A percentile compares a stretch with the other conserved stretches of the same genome.
phyloP scores from a whole-genome alignment of 768 basidiomycete genomes.

The Ramaria sp. region DNA sequence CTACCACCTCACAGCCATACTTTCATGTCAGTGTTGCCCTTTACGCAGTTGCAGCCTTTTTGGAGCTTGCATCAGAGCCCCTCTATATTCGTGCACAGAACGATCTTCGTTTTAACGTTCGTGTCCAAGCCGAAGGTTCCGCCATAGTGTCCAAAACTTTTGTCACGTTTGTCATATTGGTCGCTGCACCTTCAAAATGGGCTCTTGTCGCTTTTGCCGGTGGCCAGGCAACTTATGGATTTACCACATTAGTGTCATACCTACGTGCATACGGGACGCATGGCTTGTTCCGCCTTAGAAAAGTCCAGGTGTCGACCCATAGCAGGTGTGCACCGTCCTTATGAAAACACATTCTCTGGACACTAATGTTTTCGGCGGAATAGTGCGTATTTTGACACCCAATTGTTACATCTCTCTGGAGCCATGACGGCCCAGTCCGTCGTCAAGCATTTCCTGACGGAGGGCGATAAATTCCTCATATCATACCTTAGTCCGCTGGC shows the following conservation, averaged over 20 bases:
- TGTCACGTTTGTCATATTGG: slow-evolving; percentile 56
- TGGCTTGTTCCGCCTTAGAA: slow-evolving; percentile 24
- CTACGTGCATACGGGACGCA: slow-evolving; percentile 28
- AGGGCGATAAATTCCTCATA: slow-evolving; percentile 83
- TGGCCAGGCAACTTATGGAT: slow-evolving; percentile 73
- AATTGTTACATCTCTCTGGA: slow-evolving; percentile 50
- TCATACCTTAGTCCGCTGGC: slow-evolving; percentile 26
- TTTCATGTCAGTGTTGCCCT: slow-evolving; percentile 53
- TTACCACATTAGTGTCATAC: slow-evolving; percentile 48
- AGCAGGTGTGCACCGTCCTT: slow-evolving; percentile 17
- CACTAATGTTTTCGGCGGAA: background rate
- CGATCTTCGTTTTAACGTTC: slow-evolving; percentile 52
- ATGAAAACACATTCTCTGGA: background rate
- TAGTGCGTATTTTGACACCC: slow-evolving; percentile 30
- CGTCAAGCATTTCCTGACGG: slow-evolving; percentile 91
- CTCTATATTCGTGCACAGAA: slow-evolving; percentile 68
- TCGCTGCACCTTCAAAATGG: slow-evolving; percentile 36
- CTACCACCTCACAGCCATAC: slow-evolving; percentile 49
- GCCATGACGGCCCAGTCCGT: slow-evolving; percentile 85
- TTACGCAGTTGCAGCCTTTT: slow-evolving; percentile 64
- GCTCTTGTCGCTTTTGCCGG: slow-evolving; percentile 76
- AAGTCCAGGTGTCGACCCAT: slow-evolving; percentile 14
- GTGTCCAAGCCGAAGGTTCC: slow-evolving; percentile 79
- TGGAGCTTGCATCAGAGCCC: slow-evolving; percentile 79
- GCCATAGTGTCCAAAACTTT: slow-evolving; percentile 70